Evolutionary conservation across 2,329 filamentous ascomycete species (phyloP).

Genomic region (Diplodia corticola): DNA sequence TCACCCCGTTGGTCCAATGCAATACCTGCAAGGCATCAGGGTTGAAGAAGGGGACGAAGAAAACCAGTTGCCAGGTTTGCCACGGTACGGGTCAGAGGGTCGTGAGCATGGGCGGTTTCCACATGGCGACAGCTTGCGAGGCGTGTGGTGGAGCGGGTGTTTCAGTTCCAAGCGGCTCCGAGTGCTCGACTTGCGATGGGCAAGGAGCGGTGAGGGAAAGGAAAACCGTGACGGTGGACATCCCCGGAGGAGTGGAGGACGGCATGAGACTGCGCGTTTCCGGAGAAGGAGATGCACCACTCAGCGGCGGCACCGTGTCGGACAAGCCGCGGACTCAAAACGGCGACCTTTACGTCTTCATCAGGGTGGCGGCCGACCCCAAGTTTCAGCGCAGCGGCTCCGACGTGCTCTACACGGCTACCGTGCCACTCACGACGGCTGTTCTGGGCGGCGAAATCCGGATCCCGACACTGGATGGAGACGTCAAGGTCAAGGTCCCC

Average conservation of each 20-base stretch:
- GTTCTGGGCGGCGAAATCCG: conserved; percentile 86
- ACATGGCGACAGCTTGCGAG: conserved; percentile 88
- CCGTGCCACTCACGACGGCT: conserved; percentile 88
- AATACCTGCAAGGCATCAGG: conserved; percentile 81
- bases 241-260: conserved; percentile 93
- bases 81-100: conserved; percentile 84
- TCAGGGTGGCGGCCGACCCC: conserved; percentile 83
- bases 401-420: conserved; percentile 89
- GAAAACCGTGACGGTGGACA: conserved; percentile 83
- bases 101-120: conserved; percentile 91
- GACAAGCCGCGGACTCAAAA: conserved; percentile 65
- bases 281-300: conserved; percentile 83
- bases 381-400: conserved; percentile 86
- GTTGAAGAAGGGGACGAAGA: conserved; percentile 75
- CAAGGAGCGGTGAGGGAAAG: conserved; percentile 81
- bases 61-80: conserved; percentile 73
- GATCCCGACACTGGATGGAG: conserved; percentile 85
- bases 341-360: conserved; percentile 89
- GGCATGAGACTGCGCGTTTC: conserved; percentile 87
- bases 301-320: conserved; percentile 68
- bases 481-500: conserved; percentile 85
- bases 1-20: conserved; percentile 79
- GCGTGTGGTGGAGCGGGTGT: conserved; percentile 78
- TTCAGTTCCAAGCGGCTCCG: conserved; percentile 73
- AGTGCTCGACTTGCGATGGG: conserved; percentile 78